Evolutionary conservation across 1,284 basidiomycete species (phyloP), one percentile per base, ranked within the genome.

Genomic region (Abortiporus biennis): DNA sequence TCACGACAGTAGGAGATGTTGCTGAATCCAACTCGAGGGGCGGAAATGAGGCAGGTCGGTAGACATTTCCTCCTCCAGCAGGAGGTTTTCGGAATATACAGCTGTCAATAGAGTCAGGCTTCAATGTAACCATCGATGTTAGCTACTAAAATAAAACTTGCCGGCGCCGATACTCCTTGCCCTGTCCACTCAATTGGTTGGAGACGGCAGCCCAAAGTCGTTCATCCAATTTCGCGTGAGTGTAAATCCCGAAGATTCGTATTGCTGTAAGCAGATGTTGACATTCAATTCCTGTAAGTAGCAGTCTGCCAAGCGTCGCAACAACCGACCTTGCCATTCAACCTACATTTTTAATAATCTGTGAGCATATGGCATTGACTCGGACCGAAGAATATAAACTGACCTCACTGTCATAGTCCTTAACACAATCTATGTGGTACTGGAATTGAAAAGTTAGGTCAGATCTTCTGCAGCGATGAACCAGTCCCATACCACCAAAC

Each of bases 341-440:
- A 65, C 56, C 78, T 60, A 23, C 3, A 16, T 16, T 17, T 29
- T 15, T 13, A 29, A 17, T 9, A 36, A 17, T n/a, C 15, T 23
- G 29, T 8, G 36, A 22, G 5, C 19, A 9, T 20, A 16, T 16
- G 21, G 23, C 36, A 27, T 23, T 16, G 34, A 6, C 3, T 16
- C 33, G 22, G 13, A 2, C 4, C n/a, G n/a, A n/a, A n/a, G n/a
- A 19, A 16, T 12, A 32, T 22, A 37, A 23, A 56, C 73, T 42
- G 46, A 80, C 78, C 29, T 69, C 53, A 8, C 61, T 66, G 42
- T 73, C 69, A 33, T 68, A 69, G 38, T 78, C 73, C 0, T 71
- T 66, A 4, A 75, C 54, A 34, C 77, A 76, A 45, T 84, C 80
- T 1, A 84, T 58, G 59, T 80, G 78, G 54, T 84, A 84, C 80